A percentile compares a stretch with the other conserved stretches of the same genome.
Conservation (phyloP, 306 rosid genomes). For the Casuarina glauca region DNA sequence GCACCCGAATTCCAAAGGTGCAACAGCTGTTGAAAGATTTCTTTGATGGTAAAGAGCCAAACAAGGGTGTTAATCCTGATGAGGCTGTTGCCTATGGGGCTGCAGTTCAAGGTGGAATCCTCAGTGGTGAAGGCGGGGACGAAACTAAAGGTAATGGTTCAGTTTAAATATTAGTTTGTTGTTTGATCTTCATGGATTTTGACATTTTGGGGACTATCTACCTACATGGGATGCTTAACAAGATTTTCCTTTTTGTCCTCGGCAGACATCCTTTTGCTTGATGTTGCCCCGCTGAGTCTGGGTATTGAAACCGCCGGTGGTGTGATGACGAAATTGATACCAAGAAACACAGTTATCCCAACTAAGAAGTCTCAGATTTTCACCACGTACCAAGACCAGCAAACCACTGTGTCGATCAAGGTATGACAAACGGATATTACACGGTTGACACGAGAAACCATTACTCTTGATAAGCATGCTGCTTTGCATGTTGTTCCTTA, state of each 20-base stretch:
- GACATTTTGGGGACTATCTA: not conserved
- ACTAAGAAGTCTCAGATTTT: conserved; percentile 54
- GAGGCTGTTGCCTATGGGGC: conserved; percentile 67
- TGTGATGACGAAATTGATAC: conserved; percentile 60
- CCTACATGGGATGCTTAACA: too few species aligned
- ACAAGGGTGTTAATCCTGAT: conserved; percentile 59
- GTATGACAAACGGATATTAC: conserved; percentile 8
- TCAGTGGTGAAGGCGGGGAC: conserved; percentile 48
- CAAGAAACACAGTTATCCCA: conserved; percentile 53
- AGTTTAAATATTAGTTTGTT: not conserved
- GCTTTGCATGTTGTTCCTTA: not conserved
- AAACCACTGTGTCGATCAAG: conserved; percentile 49
- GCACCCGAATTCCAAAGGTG: conserved; percentile 58
- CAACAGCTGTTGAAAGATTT: conserved; percentile 50
- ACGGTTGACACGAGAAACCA: not conserved
- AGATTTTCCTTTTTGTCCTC: not conserved
- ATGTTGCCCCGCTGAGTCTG: conserved; percentile 53
- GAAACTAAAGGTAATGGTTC: conserved; percentile 34
- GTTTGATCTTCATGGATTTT: not conserved
- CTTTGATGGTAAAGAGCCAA: conserved; percentile 61
- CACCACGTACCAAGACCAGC: conserved; percentile 58
- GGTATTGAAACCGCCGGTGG: conserved; percentile 65
- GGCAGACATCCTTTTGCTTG: conserved; percentile 47
- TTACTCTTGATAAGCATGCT: not conserved
- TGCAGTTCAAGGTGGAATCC: conserved; percentile 54